Evolutionary conservation across 1,284 basidiomycete genomes (phyloP).

Genomic region (Ceratobasidium sp.): DNA sequence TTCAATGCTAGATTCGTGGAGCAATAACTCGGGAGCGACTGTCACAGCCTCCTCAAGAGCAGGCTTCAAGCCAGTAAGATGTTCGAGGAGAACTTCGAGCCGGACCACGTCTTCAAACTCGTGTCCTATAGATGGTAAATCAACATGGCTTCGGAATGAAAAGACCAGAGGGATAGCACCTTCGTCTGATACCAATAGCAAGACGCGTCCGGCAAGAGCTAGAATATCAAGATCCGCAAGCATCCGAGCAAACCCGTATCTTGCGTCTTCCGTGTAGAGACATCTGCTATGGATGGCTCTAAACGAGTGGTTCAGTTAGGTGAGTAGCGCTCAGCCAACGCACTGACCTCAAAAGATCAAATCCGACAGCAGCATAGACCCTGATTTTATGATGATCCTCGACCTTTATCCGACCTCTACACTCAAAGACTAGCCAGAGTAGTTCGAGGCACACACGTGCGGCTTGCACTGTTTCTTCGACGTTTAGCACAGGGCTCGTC

Average conservation of each 20-base stretch:
- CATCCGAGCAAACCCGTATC: no score
- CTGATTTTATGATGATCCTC: not conserved
- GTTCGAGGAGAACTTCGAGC: not conserved
- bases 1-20: not conserved
- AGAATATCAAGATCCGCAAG: no score
- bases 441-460: not conserved
- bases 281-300: no score
- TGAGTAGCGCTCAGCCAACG: no score
- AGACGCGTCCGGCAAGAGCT: no score
- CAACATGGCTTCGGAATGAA: not conserved
- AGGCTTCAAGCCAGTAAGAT: not conserved
- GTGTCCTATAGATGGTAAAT: not conserved
- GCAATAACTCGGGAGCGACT: not conserved
- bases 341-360: no score
- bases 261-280: no score
- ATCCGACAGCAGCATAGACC: no score
- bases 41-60: not conserved
- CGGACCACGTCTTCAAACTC: not conserved
- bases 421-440: not conserved
- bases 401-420: not conserved
- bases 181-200: not conserved
- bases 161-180: not conserved
- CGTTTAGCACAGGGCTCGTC: no score
- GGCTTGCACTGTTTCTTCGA: not conserved
- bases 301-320: no score